Percentiles rank a stretch among this genome's conserved stretches.
Conservation (phyloP, 306 rosid genomes). For the Oemleria cerasiformis region DNA sequence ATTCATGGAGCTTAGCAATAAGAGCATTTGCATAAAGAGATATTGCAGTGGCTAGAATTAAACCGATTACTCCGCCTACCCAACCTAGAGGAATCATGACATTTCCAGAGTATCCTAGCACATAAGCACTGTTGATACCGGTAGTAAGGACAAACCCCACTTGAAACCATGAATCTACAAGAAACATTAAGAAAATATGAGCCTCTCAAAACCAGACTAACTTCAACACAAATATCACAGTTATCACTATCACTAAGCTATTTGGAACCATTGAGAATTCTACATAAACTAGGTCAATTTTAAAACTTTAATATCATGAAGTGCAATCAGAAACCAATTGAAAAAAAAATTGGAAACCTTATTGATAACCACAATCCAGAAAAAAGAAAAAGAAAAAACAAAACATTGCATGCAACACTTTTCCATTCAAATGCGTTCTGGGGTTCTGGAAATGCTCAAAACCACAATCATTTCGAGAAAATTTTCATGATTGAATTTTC, state of each 20-base stretch:
- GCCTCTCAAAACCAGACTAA: neutral
- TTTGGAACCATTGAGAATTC: neutral
- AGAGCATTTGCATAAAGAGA: constrained; percentile 82
- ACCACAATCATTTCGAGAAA: neutral
- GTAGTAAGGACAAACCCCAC: constrained; percentile 85
- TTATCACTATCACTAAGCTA: neutral
- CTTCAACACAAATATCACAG: neutral
- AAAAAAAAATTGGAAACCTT: neutral
- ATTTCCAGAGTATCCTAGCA: constrained; percentile 84
- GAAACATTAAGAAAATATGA: neutral
- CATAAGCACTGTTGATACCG: constrained; percentile 87
- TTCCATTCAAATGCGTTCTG: neutral
- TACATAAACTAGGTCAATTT: neutral
- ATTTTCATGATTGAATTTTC: neutral
- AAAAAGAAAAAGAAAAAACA: neutral
- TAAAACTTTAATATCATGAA: neutral
- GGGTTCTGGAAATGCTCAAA: neutral
- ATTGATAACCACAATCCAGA: neutral
- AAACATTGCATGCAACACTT: neutral
- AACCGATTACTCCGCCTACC: constrained; percentile 65
- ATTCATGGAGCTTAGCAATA: constrained; percentile 84
- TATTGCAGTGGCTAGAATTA: constrained; percentile 62
- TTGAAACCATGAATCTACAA: constrained; percentile 82
- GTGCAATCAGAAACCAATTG: neutral
- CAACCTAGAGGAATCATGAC: constrained; percentile 94